Evolutionary conservation across 2,329 filamentous ascomycete species (phyloP).

Genomic region (Epichloe bromicola): DNA sequence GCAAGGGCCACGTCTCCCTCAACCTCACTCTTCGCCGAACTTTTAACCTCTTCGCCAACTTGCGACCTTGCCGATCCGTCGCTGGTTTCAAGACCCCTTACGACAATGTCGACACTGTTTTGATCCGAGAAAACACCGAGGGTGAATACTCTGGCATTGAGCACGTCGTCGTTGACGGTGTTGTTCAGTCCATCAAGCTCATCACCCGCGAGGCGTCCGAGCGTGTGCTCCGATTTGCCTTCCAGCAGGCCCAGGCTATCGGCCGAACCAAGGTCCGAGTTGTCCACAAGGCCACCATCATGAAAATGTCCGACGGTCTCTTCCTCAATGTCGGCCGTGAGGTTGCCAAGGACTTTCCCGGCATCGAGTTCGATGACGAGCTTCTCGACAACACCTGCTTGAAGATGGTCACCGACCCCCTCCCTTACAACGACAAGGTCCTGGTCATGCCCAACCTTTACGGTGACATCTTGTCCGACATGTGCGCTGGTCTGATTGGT

Average conservation of each 20-base stretch:
- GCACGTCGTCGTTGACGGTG: constrained; percentile 93
- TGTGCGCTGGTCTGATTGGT: constrained; percentile 97
- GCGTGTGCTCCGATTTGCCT: constrained; percentile 91
- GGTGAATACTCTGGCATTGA: constrained; percentile 99
- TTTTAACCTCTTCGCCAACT: constrained; percentile 99
- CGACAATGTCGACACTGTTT: constrained; percentile 89
- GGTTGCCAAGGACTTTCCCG: constrained; percentile 88
- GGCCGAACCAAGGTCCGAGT: constrained; percentile 94
- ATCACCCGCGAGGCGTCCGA: constrained; percentile 92
- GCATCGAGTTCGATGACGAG: constrained; percentile 94
- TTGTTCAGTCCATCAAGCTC: constrained; percentile 99
- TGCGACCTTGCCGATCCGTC: constrained; percentile 94
- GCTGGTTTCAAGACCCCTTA: constrained; percentile 98
- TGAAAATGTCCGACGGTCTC: constrained; percentile 99
- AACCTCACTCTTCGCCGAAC: constrained; percentile 97
- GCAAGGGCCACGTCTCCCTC: constrained; percentile 97
- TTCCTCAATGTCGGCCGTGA: constrained; percentile 82
- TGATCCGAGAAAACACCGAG: constrained; percentile 99
- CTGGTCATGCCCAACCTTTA: constrained; percentile 97
- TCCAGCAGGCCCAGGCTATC: constrained; percentile 91
- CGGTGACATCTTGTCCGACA: constrained; percentile 98
- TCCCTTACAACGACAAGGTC: constrained; percentile 98
- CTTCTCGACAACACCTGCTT: constrained; percentile 98
- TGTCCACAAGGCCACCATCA: constrained; percentile 99
- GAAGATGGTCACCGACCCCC: constrained; percentile 94